A percentile compares a stretch with the other conserved stretches of the same genome.
Conservation (phyloP, 2,329 filamentous ascomycete genomes). For the Paecilomyces variotii region DNA sequence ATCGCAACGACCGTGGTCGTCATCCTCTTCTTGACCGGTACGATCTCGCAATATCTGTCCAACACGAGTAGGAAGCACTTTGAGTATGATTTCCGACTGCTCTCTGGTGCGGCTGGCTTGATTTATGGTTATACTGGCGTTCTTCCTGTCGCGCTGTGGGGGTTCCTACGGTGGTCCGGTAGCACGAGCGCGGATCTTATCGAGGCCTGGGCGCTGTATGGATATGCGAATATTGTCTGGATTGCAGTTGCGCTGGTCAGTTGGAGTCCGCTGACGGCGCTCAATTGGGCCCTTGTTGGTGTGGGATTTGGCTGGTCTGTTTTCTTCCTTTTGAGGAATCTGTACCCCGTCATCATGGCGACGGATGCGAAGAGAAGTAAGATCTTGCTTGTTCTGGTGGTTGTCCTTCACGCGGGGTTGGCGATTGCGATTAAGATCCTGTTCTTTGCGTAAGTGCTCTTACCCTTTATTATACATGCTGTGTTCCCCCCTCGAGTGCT, state of each 20-base stretch:
- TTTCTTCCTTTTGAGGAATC: constrained; percentile 73
- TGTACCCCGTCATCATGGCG: constrained; percentile 85
- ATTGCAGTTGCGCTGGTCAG: constrained; percentile 86
- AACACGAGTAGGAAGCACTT: constrained; percentile 62
- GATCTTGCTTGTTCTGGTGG: constrained; percentile 72
- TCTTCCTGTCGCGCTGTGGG: constrained; percentile 78
- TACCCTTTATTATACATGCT: background rate
- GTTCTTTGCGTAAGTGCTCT: constrained; percentile 66
- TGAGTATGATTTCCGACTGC: constrained; percentile 80
- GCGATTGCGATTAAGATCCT: constrained; percentile 91
- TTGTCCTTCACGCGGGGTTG: constrained; percentile 79
- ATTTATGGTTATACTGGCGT: constrained; percentile 92
- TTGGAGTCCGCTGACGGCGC: constrained; percentile 74
- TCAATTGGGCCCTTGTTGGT: constrained; percentile 91
- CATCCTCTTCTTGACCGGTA: constrained; percentile 90
- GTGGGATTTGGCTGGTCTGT: constrained; percentile 78
- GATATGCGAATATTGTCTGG: constrained; percentile 96
- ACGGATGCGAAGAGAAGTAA: constrained; percentile 90
- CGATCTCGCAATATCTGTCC: constrained; percentile 83
- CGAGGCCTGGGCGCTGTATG: constrained; percentile 92
- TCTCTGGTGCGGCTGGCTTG: constrained; percentile 84
- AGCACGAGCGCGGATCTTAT: constrained; percentile 87
- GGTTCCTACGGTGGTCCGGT: constrained; percentile 86
- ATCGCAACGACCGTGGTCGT: constrained; percentile 96
- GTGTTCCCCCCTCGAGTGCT: constrained; percentile 1